Evolutionary conservation across 768 basidiomycete genomes (phyloP).

Genomic region (Mycena capillaripes): DNA sequence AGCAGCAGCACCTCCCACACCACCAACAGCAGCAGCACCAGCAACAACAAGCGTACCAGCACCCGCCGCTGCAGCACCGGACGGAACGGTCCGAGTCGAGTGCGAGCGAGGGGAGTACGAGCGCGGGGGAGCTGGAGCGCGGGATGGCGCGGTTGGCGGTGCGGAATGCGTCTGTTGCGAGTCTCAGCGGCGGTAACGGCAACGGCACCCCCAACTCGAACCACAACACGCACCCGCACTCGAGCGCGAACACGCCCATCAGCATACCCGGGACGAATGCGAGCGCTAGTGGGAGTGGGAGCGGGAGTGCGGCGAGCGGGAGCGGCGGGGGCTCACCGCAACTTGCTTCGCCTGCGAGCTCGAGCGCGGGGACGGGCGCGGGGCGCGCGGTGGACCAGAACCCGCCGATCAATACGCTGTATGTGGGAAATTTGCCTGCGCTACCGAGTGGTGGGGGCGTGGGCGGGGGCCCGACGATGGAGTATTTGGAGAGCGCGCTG

Average conservation of each 20-base stretch:
- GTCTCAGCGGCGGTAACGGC: too few relatives aligned
- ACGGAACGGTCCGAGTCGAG: slow-evolving; percentile 33
- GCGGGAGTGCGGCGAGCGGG: slow-evolving; percentile 45
- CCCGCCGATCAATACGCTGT: slow-evolving; percentile 99
- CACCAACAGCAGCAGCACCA: slow-evolving; percentile 11
- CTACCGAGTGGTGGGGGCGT: slow-evolving; percentile 62
- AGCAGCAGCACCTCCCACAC: slow-evolving; percentile 1
- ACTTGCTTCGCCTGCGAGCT: slow-evolving; percentile 77
- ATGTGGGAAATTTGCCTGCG: slow-evolving; percentile 97
- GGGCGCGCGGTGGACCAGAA: slow-evolving; percentile 84
- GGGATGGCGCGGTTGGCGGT: slow-evolving; percentile 18
- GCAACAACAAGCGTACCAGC: not conserved
- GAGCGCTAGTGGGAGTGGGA: slow-evolving; percentile 64
- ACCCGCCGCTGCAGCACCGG: not conserved
- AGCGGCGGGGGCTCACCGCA: slow-evolving; percentile 77
- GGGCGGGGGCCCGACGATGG: slow-evolving; percentile 71
- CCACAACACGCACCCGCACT: not conserved
- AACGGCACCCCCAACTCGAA: too few relatives aligned
- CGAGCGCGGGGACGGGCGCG: slow-evolving; percentile 64
- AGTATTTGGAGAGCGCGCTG: slow-evolving; percentile 89
- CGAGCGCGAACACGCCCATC: slow-evolving; percentile 26
- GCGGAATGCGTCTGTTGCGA: slow-evolving; percentile 15
- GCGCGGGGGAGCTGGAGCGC: slow-evolving; percentile 19
- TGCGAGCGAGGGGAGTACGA: slow-evolving; percentile 24
- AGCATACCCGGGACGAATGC: slow-evolving; percentile 41